These are phyloP conservation scores for Malassezia arunalokei DNA, from an alignment of 1,284 basidiomycete genomes.

Conservation along the genomic window DNA sequence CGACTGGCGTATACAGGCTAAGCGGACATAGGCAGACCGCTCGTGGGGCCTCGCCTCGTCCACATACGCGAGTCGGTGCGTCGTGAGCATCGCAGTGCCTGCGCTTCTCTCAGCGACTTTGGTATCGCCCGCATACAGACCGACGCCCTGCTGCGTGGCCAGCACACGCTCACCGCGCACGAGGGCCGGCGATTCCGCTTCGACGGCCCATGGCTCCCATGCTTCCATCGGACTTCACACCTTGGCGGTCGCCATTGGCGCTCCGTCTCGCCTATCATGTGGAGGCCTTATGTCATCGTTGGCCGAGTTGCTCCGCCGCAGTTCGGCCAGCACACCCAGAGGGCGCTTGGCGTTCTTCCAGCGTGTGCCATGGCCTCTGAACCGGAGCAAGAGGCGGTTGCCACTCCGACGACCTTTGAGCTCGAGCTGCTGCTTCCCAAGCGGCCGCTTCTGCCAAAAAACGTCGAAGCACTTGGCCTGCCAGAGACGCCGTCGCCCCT, in stretches of 20 bases:
- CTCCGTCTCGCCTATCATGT: neutral
- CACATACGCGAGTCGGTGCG: constrained; percentile 72
- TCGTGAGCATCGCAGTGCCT: constrained; percentile 65
- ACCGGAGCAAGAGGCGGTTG: constrained; percentile 2
- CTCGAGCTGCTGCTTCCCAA: constrained; percentile 37
- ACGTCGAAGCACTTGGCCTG: constrained; percentile 25
- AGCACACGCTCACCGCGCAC: constrained; percentile 31
- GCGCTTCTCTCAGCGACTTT: constrained; percentile 64
- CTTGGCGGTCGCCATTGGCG: too few relatives aligned
- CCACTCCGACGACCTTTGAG: constrained; percentile 25
- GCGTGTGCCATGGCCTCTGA: constrained; percentile 1
- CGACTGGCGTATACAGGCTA: constrained; percentile 61
- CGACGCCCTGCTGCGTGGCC: constrained; percentile 30
- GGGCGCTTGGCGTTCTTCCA: neutral
- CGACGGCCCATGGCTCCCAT: constrained; percentile 9
- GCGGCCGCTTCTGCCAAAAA: constrained; percentile 37
- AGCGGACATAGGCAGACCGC: constrained; percentile 49
- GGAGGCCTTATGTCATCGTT: neutral
- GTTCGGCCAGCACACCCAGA: neutral
- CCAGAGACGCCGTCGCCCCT: constrained; percentile 41
- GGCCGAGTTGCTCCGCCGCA: neutral
- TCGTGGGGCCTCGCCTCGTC: constrained; percentile 53
- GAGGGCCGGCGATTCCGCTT: constrained; percentile 1
- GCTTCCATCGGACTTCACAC: neutral
- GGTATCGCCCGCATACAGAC: constrained; percentile 53